Percentiles rank a stretch among this genome's conserved stretches.
phyloP scores from a whole-genome alignment of 2,329 filamentous ascomycete genomes.

The Monilinia fructigena region DNA sequence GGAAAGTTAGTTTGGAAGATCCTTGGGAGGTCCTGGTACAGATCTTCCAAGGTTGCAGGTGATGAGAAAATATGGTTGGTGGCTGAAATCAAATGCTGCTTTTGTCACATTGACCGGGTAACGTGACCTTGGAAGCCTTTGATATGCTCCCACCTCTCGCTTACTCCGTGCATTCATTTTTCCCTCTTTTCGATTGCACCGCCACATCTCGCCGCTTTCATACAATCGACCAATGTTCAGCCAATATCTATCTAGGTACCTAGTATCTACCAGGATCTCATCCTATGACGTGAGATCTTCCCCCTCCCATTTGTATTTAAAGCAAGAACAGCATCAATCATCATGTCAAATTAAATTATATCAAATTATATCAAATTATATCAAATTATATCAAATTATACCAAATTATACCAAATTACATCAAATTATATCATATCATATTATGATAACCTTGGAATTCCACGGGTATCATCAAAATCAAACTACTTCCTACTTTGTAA shows the following conservation, averaged over 20 bases:
- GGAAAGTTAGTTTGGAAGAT: not conserved
- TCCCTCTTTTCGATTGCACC: not conserved
- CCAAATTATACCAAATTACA: too few species aligned
- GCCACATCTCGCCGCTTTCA: constrained; percentile 18
- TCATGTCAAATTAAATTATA: too few species aligned
- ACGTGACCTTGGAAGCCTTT: too few species aligned
- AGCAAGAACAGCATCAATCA: not conserved
- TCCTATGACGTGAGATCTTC: constrained; percentile 12
- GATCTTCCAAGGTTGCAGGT: not conserved
- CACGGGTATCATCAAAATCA: not conserved
- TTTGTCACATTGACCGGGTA: not conserved
- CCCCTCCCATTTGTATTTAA: constrained; percentile 7
- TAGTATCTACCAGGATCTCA: not conserved
- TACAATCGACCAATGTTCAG: not conserved
- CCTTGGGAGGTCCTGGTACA: not conserved
- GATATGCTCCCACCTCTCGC: too few species aligned
- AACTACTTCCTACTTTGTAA: not conserved
- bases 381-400: too few species aligned
- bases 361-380: too few species aligned
- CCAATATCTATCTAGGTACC: not conserved
- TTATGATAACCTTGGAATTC: too few species aligned
- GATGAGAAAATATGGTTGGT: too few species aligned
- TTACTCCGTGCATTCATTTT: too few species aligned
- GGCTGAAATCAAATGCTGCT: not conserved
- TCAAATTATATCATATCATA: too few species aligned